Base-by-base conservation (phyloP, 305 asterid genomes). In the Fraxinus floribunda region DNA sequence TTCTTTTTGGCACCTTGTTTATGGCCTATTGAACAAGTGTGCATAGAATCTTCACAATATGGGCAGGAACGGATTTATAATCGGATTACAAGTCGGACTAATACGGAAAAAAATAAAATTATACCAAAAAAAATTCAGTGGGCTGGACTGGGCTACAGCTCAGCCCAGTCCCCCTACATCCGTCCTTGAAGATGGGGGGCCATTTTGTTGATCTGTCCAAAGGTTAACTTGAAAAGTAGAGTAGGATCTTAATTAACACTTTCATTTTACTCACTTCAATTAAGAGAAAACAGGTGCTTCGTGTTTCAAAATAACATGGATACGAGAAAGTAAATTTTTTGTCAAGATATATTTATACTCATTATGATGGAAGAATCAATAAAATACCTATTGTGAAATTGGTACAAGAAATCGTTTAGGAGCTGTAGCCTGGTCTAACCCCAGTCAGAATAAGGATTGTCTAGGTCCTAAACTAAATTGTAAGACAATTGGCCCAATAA, bases 1-100 rank as follows among this genome's bases (percentile, higher is more conserved):
- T 44, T 1, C 36, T 66, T 39, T 18, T 22, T 34, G 55, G 44
- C 38, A 46, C 46, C n/a, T 55, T 70, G 15, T 13, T 4, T 15
- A 41, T 74, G 80, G 77, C 30, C 76, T 44, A 46, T 60, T 52
- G 79, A 77, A 36, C 20, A 49, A 78, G 72, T 70, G 78, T 79
- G 24, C 64, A 18, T n/a, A 68, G 57, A 55, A 85, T 78, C 78
- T 75, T 52, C 2, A 38, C 22, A 46, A 66, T 68, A 32, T 38
- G 41, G 29, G 49, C 1, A 5, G 7, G 1, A 5, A 35, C 1
- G 39, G 39, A 5, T 35, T 4, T 8, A 35, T 0, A 0, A 5
- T 35, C 39, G 39, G 1, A 35, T 35, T 35, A 35, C 39, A 35
- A 5, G 7, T 5, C 39, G 0, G 39, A 0, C 7, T 34, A 34